Conservation (phyloP, 257 asterid species). For the Gynochthodes officinalis region DNA sequence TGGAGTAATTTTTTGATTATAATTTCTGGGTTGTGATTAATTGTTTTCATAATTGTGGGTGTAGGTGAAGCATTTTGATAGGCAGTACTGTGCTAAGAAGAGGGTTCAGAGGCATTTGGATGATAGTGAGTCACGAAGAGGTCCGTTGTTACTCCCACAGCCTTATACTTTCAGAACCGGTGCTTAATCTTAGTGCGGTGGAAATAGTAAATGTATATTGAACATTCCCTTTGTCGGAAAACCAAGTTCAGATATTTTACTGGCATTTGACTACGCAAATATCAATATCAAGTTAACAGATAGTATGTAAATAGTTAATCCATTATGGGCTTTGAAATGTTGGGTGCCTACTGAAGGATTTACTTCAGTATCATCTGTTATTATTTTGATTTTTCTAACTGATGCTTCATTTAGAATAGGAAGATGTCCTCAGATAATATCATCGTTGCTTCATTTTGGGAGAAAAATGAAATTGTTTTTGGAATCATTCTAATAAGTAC, state of each 20-base stretch:
- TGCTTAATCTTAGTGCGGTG: constrained; percentile 21
- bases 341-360: neutral
- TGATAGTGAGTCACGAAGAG: constrained; percentile 82
- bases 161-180: constrained; percentile 53
- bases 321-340: neutral
- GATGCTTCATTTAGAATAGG: neutral
- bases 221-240: constrained; percentile 1
- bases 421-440: constrained; percentile 5
- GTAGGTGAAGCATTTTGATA: constrained; percentile 93
- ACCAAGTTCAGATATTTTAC: neutral
- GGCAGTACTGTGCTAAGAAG: constrained; percentile 88
- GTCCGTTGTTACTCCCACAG: constrained; percentile 89
- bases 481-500: constrained; percentile 18
- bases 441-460: constrained; percentile 13
- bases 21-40: neutral
- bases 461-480: neutral
- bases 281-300: neutral
- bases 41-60: neutral
- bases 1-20: neutral
- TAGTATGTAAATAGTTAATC: neutral
- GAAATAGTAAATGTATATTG: neutral
- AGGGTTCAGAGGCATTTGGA: constrained; percentile 87
- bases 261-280: neutral
- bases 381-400: neutral
- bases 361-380: neutral